Base-by-base conservation (phyloP, 1,284 basidiomycete species). In the Tranzscheliella williamsii region DNA sequence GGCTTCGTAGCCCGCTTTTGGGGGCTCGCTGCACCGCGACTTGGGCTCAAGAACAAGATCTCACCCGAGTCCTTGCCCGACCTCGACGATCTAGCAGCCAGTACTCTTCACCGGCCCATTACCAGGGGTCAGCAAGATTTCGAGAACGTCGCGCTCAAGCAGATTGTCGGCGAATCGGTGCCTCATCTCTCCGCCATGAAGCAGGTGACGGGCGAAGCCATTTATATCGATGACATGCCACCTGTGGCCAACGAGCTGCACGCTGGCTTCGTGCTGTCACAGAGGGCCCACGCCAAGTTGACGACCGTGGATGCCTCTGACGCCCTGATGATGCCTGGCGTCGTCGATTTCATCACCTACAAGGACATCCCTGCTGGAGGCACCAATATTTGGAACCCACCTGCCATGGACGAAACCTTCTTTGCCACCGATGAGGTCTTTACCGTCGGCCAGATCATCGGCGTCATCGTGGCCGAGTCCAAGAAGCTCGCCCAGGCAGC, bases 1-100 rank as follows among this genome's bases (percentile, higher is more conserved):
- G 76, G 78, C 9, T 79, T 79, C 63, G 45, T 79, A 41, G 72
- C 70, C 17, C 72, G 74, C 17, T 79, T 78, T 61, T 78, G 73
- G 63, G 46, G 63, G 27, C 53, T 70, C 6, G 69, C 78, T 38
- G 53, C 69, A 15, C 45, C 54, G 4, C 35, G 56, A 2, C 45
- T 66, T 9, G 55, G 61, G 4, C 21, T 53, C 34, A 39, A 49
- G 9, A 42, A 18, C 2, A 47, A 58, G 36, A 40, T 57, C n/a
- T 37, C 35, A 17, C 7, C 46, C 45, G 36, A 38, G 6, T 18
- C 47, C 6, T 33, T 55, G 5, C 56, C 70, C 16, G 47, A 39
- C 13, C 46, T 73, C 8, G 69, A 70, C 18, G 58, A 65, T 31
- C 32, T 75, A 1, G 53, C 55, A 4, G 54, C 48, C 12, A 55